Percentiles rank a stretch among this genome's conserved stretches.
Evolutionary conservation across 495 filamentous ascomycete species (phyloP).

Genomic region (Neurospora tetraspora): DNA sequence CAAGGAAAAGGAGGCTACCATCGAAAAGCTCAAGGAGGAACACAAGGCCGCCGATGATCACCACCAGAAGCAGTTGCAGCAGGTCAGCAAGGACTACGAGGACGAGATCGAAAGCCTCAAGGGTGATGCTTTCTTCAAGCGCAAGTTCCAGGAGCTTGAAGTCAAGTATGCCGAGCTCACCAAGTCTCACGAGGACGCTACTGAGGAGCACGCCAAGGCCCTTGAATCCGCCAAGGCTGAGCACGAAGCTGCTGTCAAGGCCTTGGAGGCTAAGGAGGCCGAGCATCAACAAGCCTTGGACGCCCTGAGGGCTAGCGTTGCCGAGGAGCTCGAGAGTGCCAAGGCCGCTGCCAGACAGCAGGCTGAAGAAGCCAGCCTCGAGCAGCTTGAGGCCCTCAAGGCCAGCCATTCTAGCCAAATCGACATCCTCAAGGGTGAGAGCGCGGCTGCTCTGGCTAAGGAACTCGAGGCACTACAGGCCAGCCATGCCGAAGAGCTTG

Average conservation of each 20-base stretch:
- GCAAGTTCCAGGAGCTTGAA: slow-evolving; percentile 41
- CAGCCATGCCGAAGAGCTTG: slow-evolving; percentile 27
- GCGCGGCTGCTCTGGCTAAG: slow-evolving; percentile 25
- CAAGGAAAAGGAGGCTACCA: slow-evolving; percentile 23
- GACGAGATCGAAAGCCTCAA: slow-evolving; percentile 47
- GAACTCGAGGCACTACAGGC: slow-evolving; percentile 33
- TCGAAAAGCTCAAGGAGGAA: slow-evolving; percentile 33
- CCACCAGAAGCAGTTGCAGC: slow-evolving; percentile 39
- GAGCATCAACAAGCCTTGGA: slow-evolving; percentile 34
- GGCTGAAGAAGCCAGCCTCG: slow-evolving; percentile 24
- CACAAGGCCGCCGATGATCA: slow-evolving; percentile 33
- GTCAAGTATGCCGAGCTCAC: slow-evolving; percentile 34
- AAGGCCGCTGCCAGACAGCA: slow-evolving; percentile 30
- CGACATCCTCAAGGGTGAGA: slow-evolving; percentile 30
- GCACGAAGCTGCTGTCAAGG: slow-evolving; percentile 22
- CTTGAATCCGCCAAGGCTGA: slow-evolving; percentile 29
- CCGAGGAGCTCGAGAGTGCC: slow-evolving; percentile 33
- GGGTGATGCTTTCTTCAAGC: slow-evolving; percentile 45
- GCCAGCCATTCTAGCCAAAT: slow-evolving; percentile 37
- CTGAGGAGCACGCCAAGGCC: slow-evolving; percentile 25
- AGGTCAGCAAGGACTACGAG: slow-evolving; percentile 43
- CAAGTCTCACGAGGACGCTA: slow-evolving; percentile 29
- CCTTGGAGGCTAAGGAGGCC: slow-evolving; percentile 30
- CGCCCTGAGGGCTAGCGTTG: slow-evolving; percentile 33
- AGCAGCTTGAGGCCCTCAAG: slow-evolving; percentile 35